Evolutionary conservation across 2,329 filamentous ascomycete species (phyloP).

Genomic region (Aspergillus transmontanensis): DNA sequence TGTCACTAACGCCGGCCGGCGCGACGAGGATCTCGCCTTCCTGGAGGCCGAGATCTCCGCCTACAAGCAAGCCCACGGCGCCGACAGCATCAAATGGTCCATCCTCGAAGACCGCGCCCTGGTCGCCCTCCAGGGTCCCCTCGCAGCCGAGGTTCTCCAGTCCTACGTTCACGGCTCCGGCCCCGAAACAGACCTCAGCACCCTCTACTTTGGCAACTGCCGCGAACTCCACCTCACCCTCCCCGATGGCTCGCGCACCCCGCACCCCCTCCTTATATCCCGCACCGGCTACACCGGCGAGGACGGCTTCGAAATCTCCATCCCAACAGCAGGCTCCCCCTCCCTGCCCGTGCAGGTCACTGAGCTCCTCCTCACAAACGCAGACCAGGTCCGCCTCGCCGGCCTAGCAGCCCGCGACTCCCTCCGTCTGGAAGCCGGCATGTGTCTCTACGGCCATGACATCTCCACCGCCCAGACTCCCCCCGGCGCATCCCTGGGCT

Average conservation of each 20-base stretch:
- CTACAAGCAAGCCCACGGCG: slow-evolving; percentile 58
- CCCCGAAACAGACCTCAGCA: slow-evolving; percentile 58
- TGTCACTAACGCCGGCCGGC: slow-evolving; percentile 91
- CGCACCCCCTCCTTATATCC: slow-evolving; percentile 69
- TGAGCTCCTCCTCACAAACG: slow-evolving; percentile 66
- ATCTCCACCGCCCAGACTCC: slow-evolving; percentile 77
- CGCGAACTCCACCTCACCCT: slow-evolving; percentile 67
- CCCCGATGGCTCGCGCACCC: slow-evolving; percentile 52
- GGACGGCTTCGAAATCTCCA: slow-evolving; percentile 95
- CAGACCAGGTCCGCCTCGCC: slow-evolving; percentile 73
- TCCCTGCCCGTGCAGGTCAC: slow-evolving; percentile 57
- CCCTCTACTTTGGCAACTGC: slow-evolving; percentile 80
- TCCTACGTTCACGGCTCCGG: slow-evolving; percentile 59
- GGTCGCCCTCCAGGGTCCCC: slow-evolving; percentile 85
- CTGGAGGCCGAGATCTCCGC: slow-evolving; percentile 68
- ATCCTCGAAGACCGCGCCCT: slow-evolving; percentile 74
- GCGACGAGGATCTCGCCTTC: slow-evolving; percentile 84
- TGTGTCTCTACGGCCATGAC: slow-evolving; percentile 99
- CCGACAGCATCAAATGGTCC: slow-evolving; percentile 64
- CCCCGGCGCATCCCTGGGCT: slow-evolving; percentile 67
- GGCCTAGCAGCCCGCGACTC: slow-evolving; percentile 91
- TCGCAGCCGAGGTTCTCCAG: slow-evolving; percentile 69
- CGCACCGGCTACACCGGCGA: slow-evolving; percentile 96
- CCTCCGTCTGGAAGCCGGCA: slow-evolving; percentile 89
- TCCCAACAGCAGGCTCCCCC: slow-evolving; percentile 65